Evolutionary conservation across 176 grass and related monocot genomes (phyloP), one percentile per base, ranked within the genome.

Genomic region (Phoenix dactylifera): DNA sequence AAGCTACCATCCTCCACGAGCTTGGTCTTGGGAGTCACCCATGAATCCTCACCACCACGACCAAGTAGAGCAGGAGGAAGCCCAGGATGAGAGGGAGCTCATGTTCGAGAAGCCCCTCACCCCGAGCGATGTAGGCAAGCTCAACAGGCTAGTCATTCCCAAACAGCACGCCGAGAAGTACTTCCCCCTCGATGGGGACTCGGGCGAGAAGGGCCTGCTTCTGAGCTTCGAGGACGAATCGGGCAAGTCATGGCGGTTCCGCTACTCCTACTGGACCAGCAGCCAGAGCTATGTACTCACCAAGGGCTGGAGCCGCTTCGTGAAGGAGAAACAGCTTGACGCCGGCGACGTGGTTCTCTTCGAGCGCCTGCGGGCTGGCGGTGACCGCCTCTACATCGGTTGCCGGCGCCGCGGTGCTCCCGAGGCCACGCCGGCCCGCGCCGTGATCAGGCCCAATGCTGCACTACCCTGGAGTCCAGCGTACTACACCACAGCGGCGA

Each of bases 201-300:
- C 85, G n/a, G 79, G 79, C 16, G 90, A 89, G 48, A 95, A 95
- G 57, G 86, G 79, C 60, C 68, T 89, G 23, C 67, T 89, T 67
- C 69, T 95, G 55, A 84, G 69, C 28, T 90, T 89, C 23, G 86
- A 95, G 56, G 90, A 95, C 70, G 90, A 95, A 59, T 72, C 90
- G 0, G 83, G 86, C 14, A 89, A 84, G 77, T 64, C 67, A 0
- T 95, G 90, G 90, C 70, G 81, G 58, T 95, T 95, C 80, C 73
- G 90, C 62, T 95, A 95, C 80, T 89, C 86, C 15, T 95, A 95
- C 80, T 95, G 90, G 90, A 90, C 83, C 5, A 95, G 90, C 72
- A 95, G 90, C 83, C 90, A 95, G 77, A 95, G 90, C 77, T 95
- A 95, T 69, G 90, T 95, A 63, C 71, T 95, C 39, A 95, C 90